Evolutionary conservation across 2,329 filamentous ascomycete species (phyloP).

Genomic region (Nemania sp.): DNA sequence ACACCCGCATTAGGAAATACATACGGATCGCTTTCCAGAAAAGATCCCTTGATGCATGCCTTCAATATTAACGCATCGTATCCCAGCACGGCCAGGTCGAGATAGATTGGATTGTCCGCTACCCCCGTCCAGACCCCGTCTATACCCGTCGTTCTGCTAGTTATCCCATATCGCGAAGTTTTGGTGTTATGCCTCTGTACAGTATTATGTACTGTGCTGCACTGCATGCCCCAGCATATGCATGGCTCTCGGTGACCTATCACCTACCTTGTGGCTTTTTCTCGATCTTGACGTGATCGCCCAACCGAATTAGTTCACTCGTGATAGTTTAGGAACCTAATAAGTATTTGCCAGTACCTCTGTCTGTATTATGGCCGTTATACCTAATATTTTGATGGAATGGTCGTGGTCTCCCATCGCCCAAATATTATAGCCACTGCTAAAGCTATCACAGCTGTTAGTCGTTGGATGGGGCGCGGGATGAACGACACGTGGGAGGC

Average conservation of each 20-base stretch:
- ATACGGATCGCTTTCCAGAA: background rate
- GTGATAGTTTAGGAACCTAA: too few species aligned
- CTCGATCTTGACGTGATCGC: background rate
- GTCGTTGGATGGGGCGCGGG: background rate
- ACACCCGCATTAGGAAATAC: slow-evolving; percentile 24
- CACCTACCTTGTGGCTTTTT: background rate
- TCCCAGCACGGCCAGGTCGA: slow-evolving; percentile 1
- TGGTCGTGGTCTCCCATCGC: too few species aligned
- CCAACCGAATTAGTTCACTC: too few species aligned
- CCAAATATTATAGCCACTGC: background rate
- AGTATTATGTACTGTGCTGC: background rate
- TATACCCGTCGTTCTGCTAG: background rate
- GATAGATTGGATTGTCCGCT: background rate
- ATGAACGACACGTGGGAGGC: background rate
- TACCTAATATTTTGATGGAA: too few species aligned
- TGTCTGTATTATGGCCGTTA: too few species aligned
- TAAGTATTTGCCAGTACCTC: too few species aligned
- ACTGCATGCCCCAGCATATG: slow-evolving; percentile 1
- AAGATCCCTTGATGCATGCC: slow-evolving; percentile 6
- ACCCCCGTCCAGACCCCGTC: background rate
- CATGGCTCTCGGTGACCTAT: background rate
- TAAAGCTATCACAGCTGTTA: background rate
- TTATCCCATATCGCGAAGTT: background rate
- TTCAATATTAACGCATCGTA: slow-evolving; percentile 13
- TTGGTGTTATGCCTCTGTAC: background rate